Percentiles rank a stretch among this genome's conserved stretches.
These are phyloP conservation scores for Boletales sp. DNA, from an alignment of 768 basidiomycete genomes.

Conservation along the genomic window DNA sequence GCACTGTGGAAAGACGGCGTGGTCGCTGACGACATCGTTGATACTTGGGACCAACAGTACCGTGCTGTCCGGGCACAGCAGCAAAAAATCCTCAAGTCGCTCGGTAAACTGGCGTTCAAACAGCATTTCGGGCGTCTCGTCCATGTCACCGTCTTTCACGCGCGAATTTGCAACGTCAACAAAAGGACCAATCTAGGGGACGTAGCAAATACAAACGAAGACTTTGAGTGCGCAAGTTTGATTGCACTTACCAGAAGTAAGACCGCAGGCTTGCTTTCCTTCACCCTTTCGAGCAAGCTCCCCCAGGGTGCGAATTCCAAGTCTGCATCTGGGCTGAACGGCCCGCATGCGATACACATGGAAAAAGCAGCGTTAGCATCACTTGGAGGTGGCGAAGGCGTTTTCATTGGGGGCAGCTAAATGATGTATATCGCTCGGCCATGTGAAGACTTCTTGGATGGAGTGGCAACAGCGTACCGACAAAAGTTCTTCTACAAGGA, in stretches of 20 bases:
- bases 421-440: neutral
- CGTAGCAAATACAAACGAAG: neutral
- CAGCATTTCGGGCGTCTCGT: constrained; percentile 57
- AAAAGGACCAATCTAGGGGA: constrained; percentile 82
- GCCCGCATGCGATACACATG: constrained; percentile 77
- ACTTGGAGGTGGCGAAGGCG: constrained; percentile 36
- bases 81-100: constrained; percentile 54
- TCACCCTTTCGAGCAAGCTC: constrained; percentile 59
- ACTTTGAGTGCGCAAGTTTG: neutral
- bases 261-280: constrained; percentile 64
- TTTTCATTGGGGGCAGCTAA: constrained; percentile 62
- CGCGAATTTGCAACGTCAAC: constrained; percentile 73
- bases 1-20: constrained; percentile 83
- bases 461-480: constrained; percentile 47
- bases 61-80: constrained; percentile 60
- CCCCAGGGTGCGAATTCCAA: constrained; percentile 71
- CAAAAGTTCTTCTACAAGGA: constrained; percentile 78
- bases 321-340: constrained; percentile 79
- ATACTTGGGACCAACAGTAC: constrained; percentile 81
- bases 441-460: neutral
- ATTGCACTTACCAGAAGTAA: constrained; percentile 62
- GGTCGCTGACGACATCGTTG: constrained; percentile 73
- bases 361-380: constrained; percentile 48
- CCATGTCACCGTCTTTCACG: constrained; percentile 72
- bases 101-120: constrained; percentile 65